Evolutionary conservation across 805 yeast genomes (phyloP), one percentile per base, ranked within the genome.

Genomic region (Cyberlindnera subsufficiens): DNA sequence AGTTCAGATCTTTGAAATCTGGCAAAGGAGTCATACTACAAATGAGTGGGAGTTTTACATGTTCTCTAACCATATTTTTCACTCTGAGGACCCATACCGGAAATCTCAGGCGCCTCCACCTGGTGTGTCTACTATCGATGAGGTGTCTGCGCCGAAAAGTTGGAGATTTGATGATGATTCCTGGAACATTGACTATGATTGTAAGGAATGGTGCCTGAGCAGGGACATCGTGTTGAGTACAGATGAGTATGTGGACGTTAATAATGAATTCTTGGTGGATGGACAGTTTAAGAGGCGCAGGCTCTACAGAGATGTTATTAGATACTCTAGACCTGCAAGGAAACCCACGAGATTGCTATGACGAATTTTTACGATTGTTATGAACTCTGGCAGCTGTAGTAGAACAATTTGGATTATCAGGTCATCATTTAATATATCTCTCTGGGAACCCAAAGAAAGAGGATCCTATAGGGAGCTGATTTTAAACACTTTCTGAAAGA

Each of bases 1-100:
- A n/a, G 89, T 86, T 7, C 95, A 89, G 55, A 68, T 90, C 1
- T 90, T 72, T 59, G 96, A 89, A 60, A 69, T 89, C 19, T 85
- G 85, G 57, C 69, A 73, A 35, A 82, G 74, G 51, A 84, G 84
- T 32, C 61, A 78, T 20, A 72, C 83, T 2, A 75, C 79, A 0
- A 66, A 71, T 6, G 70, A 70, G 25, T 89, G 91, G 86, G 69
- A 73, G 32, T 75, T 80, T 25, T 76, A 76, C 56, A 58, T 74
- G 18, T 86, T 71, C 56, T 72, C 91, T 0, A 66, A 66, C 11
- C 65, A 67, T 3, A 59, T 80, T 0, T 90, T 82, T 60, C 81
- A 77, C 44, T 56, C 60, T 16, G 60, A 62, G 19, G 79, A 80
- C 48, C 57, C 65, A 5, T 61, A 50, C 17, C 63, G 85, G 32